A percentile compares a stretch with the other conserved stretches of the same genome.
These are phyloP conservation scores for Paraleonurus japonicus DNA, from an alignment of 257 asterid species.

Conservation along the genomic window DNA sequence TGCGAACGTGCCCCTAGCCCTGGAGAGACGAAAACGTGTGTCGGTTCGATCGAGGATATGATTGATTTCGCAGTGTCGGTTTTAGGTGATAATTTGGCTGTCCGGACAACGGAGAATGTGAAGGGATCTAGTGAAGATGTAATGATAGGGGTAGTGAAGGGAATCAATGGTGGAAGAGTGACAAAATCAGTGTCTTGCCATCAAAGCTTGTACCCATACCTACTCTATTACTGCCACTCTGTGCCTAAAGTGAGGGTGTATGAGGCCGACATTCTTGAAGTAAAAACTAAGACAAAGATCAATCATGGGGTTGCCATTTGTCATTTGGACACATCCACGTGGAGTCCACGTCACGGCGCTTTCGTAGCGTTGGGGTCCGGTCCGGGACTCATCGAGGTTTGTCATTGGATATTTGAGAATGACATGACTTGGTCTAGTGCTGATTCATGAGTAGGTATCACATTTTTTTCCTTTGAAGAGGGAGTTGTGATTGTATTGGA, in stretches of 20 bases:
- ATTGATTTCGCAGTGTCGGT: constrained; percentile 57
- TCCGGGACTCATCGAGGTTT: constrained; percentile 82
- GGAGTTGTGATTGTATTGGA: constrained; percentile 18
- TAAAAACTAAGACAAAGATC: constrained; percentile 45
- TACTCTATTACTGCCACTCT: constrained; percentile 80
- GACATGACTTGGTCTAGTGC: constrained; percentile 78
- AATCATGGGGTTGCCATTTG: constrained; percentile 83
- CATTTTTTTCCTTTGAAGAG: neutral
- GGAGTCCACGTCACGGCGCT: constrained; percentile 84
- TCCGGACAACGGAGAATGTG: constrained; percentile 53
- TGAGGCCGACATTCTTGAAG: constrained; percentile 66
- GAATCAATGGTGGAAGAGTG: constrained; percentile 59
- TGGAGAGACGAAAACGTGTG: constrained; percentile 70
- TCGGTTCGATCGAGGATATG: constrained; percentile 74
- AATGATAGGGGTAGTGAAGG: constrained; percentile 54
- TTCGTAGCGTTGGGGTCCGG: constrained; percentile 67
- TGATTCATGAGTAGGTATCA: constrained; percentile 28
- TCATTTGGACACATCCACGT: constrained; percentile 75
- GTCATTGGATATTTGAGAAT: constrained; percentile 96
- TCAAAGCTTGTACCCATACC: constrained; percentile 76
- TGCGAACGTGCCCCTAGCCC: constrained; percentile 64
- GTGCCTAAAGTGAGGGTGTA: constrained; percentile 85
- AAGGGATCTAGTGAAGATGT: constrained; percentile 52
- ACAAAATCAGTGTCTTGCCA: constrained; percentile 88
- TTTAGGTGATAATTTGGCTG: constrained; percentile 49